Evolutionary conservation across 2,329 filamentous ascomycete genomes (phyloP), one percentile per base, ranked within the genome.

Genomic region (Xylariaceae sp.): DNA sequence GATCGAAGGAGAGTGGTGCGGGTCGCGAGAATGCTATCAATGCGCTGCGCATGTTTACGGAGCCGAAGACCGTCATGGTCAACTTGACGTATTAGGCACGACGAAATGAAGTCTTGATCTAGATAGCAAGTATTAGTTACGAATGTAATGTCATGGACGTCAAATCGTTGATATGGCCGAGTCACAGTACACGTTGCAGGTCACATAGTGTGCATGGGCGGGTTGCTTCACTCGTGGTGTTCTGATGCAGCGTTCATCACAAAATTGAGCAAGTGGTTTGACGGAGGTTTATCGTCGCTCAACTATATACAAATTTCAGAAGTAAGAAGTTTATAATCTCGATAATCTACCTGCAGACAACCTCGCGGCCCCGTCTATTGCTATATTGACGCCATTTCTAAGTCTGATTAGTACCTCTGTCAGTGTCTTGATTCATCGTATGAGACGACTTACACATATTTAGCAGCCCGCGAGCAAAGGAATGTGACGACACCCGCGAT

Each of bases 21-120:
- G 76, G 77, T 2, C 62, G 75, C 3, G 77, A 80, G 62, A 71
- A 71, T 45, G 75, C 71, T 17, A 70, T 75, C 27, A 64, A 77
- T 55, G 73, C 70, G 7, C 62, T 78, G 52, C 66, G 73, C 22
- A 68, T 69, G 32, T 78, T 70, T 47, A 78, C 75, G 0, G 74
- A 78, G 58, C 65, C 71, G 14, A 78, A 78, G 68, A 76, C 74
- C 0, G 69, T 77, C 12, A 71, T 77, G 66, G 65, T 77, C 15
- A 74, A 77, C 36, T 39, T 59, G 49, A 59, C 53, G 2, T 58
- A 59, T 19, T 57, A 40, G 47, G 19, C 2, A 17, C 22, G 4
- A n/a, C 7, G 22, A 27, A 27, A 7, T 4, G 22, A 27, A 27
- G 4, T 27, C 7, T 4, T 27, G 22, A 27, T 27, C 22, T 27